Evolutionary conservation across 495 filamentous ascomycete species (phyloP).

Genomic region (Neurospora sp.): DNA sequence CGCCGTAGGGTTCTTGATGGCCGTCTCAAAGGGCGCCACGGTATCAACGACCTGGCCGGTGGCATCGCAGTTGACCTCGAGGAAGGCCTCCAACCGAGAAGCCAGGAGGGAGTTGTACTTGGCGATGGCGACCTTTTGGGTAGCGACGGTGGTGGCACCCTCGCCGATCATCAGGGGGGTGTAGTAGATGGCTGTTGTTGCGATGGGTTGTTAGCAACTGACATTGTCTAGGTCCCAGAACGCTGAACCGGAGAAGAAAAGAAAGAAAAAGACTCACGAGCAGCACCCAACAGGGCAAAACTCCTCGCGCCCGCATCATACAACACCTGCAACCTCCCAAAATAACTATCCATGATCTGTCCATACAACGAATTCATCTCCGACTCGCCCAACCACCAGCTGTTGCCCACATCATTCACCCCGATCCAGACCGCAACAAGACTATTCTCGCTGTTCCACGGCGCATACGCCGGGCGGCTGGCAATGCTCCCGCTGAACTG

Average conservation of each 20-base stretch:
- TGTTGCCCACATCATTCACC: slow-evolving; percentile 69
- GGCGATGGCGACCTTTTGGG: slow-evolving; percentile 26
- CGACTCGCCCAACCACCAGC: slow-evolving; percentile 39
- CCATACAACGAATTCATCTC: slow-evolving; percentile 33
- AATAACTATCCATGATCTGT: slow-evolving; percentile 50
- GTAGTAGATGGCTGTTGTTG: slow-evolving; percentile 44
- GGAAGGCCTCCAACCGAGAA: slow-evolving; percentile 16
- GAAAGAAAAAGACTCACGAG: slow-evolving; percentile 28
- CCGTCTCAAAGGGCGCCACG: slow-evolving; percentile 24
- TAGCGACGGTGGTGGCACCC: slow-evolving; percentile 8
- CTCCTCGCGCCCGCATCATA: slow-evolving; percentile 24
- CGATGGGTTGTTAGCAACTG: background rate
- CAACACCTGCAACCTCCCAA: slow-evolving; percentile 42
- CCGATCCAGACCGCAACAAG: slow-evolving; percentile 69
- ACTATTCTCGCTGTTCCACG: slow-evolving; percentile 50
- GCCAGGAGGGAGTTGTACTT: slow-evolving; percentile 29
- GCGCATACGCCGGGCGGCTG: slow-evolving; percentile 26
- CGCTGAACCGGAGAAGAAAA: background rate
- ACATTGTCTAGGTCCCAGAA: background rate
- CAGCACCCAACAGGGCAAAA: slow-evolving; percentile 51
- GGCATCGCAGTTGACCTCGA: slow-evolving; percentile 18
- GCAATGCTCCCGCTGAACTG: slow-evolving; percentile 32
- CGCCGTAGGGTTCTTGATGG: slow-evolving; percentile 29
- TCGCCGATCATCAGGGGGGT: slow-evolving; percentile 42
- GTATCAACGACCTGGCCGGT: slow-evolving; percentile 30